phyloP scores from a whole-genome alignment of 2,329 filamentous ascomycete genomes.

The Fusarium temperatum region DNA sequence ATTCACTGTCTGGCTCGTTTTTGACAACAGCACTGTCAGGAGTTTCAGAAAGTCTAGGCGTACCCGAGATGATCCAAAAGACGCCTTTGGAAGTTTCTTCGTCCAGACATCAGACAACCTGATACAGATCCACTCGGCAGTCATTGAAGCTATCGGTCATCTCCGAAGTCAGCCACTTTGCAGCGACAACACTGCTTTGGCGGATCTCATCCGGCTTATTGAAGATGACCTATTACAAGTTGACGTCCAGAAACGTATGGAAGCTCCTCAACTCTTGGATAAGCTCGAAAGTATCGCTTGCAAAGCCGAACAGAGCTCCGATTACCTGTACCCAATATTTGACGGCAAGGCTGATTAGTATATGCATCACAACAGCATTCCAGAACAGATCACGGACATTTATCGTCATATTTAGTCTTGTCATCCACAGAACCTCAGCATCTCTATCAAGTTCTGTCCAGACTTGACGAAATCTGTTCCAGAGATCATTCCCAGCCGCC shows the following conservation, averaged over 20 bases:
- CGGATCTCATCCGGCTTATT: constrained; percentile 3
- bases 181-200: background rate
- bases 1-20: constrained; percentile 24
- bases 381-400: accelerated
- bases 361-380: background rate
- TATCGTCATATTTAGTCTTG: accelerated
- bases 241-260: background rate
- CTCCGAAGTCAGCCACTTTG: background rate
- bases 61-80: background rate
- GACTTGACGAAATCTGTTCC: too few relatives aligned
- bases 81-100: constrained; percentile 11
- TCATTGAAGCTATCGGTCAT: background rate
- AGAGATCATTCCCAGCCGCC: too few relatives aligned
- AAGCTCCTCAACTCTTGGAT: background rate
- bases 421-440: background rate
- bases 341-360: background rate
- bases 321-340: background rate
- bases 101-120: background rate
- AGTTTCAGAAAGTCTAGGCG: background rate
- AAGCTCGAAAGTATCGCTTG: background rate
- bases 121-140: background rate
- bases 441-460: background rate
- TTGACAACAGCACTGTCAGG: background rate
- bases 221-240: background rate
- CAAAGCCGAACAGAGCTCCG: background rate